Evolutionary conservation across 2,329 filamentous ascomycete genomes (phyloP), one percentile per base, ranked within the genome.

Genomic region (Fusarium longipes): DNA sequence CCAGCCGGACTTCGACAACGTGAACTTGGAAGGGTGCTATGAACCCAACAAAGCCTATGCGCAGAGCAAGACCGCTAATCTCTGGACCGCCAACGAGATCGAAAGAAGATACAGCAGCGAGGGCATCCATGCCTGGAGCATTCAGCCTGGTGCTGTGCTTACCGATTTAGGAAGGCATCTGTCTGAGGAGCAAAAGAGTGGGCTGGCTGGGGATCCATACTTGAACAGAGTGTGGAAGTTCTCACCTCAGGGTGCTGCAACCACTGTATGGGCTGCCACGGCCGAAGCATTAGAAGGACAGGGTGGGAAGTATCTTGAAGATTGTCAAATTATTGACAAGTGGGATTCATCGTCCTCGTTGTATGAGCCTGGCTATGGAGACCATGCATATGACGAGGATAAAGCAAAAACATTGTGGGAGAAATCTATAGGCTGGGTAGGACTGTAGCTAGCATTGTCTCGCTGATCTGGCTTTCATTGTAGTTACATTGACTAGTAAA

Each of bases 71-170:
- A 61, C 44, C 0, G 57, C 55, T 8, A 61, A 61, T 6, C 38
- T 61, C 1, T 61, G 57, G 57, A 60, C 57, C 2, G 57, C 55
- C 1, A 60, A 60, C 2, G 57, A 60, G 3, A 60, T 60, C 3
- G 55, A 60, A 3, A 30, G 55, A 0, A 22, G 55, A 4, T 60
- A 39, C 6, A 10, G 12, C 3, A 11, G 5, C 0, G 25, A 60
- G 14, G 38, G 44, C 0, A 52, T 60, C 0, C 57, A 60, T 6
- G 55, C 55, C 0, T 60, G 55, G 44, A 60, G 55, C 3, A 25
- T 60, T 0, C 57, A 60, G 8, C 55, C 57, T 2, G 57, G 57
- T 2, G 55, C 20, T 1, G 55, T 60, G 2, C 20, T 43, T 0
- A 60, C 55, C 0, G 44, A 60, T 1, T 2, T 60, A 1, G 25